These are phyloP conservation scores for Dothideomycetidae sp. DNA, from an alignment of 2,329 filamentous ascomycete species.

Conservation along the genomic window DNA sequence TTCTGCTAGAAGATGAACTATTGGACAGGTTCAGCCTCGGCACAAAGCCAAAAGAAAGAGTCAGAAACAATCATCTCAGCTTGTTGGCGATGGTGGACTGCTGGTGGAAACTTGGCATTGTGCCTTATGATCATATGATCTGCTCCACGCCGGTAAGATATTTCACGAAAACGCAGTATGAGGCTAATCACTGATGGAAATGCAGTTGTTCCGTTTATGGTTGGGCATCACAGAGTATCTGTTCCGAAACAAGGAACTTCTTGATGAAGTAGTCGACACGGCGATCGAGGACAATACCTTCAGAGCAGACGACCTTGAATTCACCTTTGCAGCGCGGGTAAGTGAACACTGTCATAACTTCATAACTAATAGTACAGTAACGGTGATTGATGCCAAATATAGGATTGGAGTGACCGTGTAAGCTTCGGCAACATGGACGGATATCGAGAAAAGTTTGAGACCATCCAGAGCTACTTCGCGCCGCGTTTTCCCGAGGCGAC, in stretches of 20 bases:
- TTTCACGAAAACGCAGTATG: background rate
- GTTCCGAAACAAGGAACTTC: slow-evolving; percentile 66
- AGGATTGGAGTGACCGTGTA: slow-evolving; percentile 91
- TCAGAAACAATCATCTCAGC: slow-evolving; percentile 87
- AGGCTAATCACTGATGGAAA: background rate
- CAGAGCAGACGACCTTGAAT: slow-evolving; percentile 89
- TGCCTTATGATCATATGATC: slow-evolving; percentile 99
- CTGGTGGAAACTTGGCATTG: slow-evolving; percentile 86
- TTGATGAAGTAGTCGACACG: slow-evolving; percentile 73
- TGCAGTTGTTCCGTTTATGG: slow-evolving; percentile 80
- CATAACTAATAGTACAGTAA: background rate
- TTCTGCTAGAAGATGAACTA: slow-evolving; percentile 65
- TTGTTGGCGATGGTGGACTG: slow-evolving; percentile 96
- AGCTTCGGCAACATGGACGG: slow-evolving; percentile 82
- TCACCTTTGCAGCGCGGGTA: slow-evolving; percentile 82
- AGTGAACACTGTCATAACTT: slow-evolving; percentile 15
- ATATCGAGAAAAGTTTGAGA: slow-evolving; percentile 81
- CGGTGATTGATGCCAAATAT: background rate
- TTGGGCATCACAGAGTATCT: slow-evolving; percentile 94
- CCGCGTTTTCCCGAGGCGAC: slow-evolving; percentile 79
- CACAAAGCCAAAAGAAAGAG: slow-evolving; percentile 47
- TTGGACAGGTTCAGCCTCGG: slow-evolving; percentile 82
- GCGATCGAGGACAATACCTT: slow-evolving; percentile 84
- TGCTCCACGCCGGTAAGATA: slow-evolving; percentile 74
- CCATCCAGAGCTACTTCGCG: slow-evolving; percentile 82